A percentile compares a stretch with the other conserved stretches of the same genome.
Conservation (phyloP, 1,139 yeast genomes). For the Debaryomyces sp. region DNA sequence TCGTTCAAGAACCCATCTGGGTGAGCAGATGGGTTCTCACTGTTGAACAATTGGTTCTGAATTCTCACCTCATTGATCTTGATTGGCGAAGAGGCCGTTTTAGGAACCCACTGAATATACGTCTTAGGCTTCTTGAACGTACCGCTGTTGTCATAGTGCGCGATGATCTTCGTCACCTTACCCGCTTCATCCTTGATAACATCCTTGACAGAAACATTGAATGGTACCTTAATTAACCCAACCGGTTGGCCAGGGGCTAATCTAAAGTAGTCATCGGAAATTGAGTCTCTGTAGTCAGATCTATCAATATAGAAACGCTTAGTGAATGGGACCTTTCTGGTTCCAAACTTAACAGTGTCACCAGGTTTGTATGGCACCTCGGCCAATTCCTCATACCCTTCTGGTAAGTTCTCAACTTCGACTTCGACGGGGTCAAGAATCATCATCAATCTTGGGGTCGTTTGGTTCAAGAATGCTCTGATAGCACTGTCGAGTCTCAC, state of each 20-base stretch:
- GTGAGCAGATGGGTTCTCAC: slow-evolving; percentile 87
- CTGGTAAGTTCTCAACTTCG: slow-evolving; percentile 79
- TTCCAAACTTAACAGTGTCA: slow-evolving; percentile 64
- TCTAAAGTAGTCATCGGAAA: slow-evolving; percentile 70
- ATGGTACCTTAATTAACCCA: slow-evolving; percentile 93
- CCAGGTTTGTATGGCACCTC: slow-evolving; percentile 93
- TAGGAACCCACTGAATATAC: slow-evolving; percentile 95
- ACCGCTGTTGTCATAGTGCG: slow-evolving; percentile 68
- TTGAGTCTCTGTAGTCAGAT: slow-evolving; percentile 77
- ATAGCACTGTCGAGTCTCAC: slow-evolving; percentile 88
- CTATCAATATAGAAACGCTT: slow-evolving; percentile 82
- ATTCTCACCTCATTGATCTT: slow-evolving; percentile 76
- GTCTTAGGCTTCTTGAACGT: slow-evolving; percentile 83
- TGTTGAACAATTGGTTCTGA: slow-evolving; percentile 83
- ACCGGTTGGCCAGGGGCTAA: slow-evolving; percentile 93
- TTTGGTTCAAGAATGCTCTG: slow-evolving; percentile 82
- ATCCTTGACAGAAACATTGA: slow-evolving; percentile 72
- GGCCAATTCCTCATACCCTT: slow-evolving; percentile 67
- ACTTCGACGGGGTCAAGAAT: slow-evolving; percentile 84
- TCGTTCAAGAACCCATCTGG: slow-evolving; percentile 90
- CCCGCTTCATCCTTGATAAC: slow-evolving; percentile 68
- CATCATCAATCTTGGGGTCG: slow-evolving; percentile 96
- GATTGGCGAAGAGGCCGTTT: slow-evolving; percentile 55
- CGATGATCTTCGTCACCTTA: slow-evolving; percentile 68
- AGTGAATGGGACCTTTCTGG: slow-evolving; percentile 75